These are phyloP conservation scores for Monascus ruber DNA, from an alignment of 2,329 filamentous ascomycete species.

Conservation along the genomic window DNA sequence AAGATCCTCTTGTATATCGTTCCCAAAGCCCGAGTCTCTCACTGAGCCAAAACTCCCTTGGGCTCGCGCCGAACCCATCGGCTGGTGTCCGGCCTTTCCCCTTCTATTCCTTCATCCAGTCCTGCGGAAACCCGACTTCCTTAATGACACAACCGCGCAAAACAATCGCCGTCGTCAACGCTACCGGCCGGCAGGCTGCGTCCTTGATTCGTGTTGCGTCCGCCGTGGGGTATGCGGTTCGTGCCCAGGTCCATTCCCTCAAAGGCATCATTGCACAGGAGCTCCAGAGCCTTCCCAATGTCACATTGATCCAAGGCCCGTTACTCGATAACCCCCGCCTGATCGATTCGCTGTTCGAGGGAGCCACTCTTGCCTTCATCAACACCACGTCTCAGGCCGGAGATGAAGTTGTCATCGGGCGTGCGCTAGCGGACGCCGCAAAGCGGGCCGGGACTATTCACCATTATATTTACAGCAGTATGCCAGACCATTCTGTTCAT, in stretches of 20 bases:
- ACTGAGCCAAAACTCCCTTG: too few species aligned
- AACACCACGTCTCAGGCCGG: constrained; percentile 91
- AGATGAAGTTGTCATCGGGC: constrained; percentile 82
- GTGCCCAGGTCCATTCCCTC: constrained; percentile 78
- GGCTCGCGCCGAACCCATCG: background rate
- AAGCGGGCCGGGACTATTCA: constrained; percentile 65
- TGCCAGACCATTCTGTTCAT: constrained; percentile 86
- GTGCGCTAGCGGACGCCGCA: constrained; percentile 77
- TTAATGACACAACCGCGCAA: constrained; percentile 46
- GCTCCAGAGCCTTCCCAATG: constrained; percentile 69
- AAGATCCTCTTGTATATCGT: too few species aligned
- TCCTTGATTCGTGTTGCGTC: constrained; percentile 90
- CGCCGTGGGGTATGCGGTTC: constrained; percentile 85
- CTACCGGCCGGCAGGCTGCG: constrained; percentile 87
- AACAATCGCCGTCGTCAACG: constrained; percentile 90
- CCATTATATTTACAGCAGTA: constrained; percentile 92
- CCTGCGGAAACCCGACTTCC: background rate
- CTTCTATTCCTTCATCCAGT: background rate
- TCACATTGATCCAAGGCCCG: constrained; percentile 57
- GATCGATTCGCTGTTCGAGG: constrained; percentile 67
- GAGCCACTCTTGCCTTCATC: constrained; percentile 83
- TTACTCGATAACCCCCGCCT: constrained; percentile 60
- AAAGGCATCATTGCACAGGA: constrained; percentile 83
- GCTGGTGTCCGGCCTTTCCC: background rate
- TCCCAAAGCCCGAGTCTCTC: too few species aligned